Percentiles rank a stretch among this genome's conserved stretches.
These are phyloP conservation scores for Serendipita sp. DNA, from an alignment of 768 basidiomycete genomes.

Conservation along the genomic window DNA sequence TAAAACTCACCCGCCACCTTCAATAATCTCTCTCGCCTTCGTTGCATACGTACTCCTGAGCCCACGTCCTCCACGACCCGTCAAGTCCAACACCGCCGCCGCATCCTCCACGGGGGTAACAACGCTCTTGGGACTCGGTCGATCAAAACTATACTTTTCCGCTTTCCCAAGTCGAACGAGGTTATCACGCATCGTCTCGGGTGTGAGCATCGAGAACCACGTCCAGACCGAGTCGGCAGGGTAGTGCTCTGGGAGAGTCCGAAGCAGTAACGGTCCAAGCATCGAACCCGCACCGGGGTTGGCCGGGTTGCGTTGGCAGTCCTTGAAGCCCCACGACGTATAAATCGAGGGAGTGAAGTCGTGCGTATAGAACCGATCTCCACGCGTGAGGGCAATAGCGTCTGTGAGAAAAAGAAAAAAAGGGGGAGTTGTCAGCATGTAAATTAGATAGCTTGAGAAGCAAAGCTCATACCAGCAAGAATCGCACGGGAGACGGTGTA, in stretches of 20 bases:
- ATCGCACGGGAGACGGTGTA: constrained; percentile 79
- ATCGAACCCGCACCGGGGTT: constrained; percentile 52
- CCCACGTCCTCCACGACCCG: constrained; percentile 28
- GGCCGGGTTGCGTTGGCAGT: constrained; percentile 58
- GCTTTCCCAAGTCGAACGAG: constrained; percentile 39
- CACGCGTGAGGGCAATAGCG: constrained; percentile 73
- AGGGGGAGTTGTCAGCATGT: neutral
- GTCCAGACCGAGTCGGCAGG: constrained; percentile 57
- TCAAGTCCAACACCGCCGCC: constrained; percentile 26
- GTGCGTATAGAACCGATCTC: constrained; percentile 67
- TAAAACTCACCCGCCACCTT: constrained; percentile 39
- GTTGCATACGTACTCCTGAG: constrained; percentile 37
- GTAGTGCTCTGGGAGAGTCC: constrained; percentile 56
- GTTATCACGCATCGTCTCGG: constrained; percentile 45
- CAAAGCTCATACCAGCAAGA: constrained; percentile 25
- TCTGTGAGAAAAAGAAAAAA: constrained; percentile 28
- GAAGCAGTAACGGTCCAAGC: constrained; percentile 36
- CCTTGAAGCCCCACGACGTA: constrained; percentile 72
- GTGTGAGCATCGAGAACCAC: constrained; percentile 83
- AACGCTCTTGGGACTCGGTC: constrained; percentile 26
- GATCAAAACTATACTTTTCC: constrained; percentile 38
- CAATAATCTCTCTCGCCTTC: constrained; percentile 38
- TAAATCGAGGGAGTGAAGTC: constrained; percentile 61
- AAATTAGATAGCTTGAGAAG: neutral
- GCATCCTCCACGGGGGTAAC: constrained; percentile 16